Evolutionary conservation across 495 filamentous ascomycete genomes (phyloP).

Genomic region (Cenococcum geophilum): DNA sequence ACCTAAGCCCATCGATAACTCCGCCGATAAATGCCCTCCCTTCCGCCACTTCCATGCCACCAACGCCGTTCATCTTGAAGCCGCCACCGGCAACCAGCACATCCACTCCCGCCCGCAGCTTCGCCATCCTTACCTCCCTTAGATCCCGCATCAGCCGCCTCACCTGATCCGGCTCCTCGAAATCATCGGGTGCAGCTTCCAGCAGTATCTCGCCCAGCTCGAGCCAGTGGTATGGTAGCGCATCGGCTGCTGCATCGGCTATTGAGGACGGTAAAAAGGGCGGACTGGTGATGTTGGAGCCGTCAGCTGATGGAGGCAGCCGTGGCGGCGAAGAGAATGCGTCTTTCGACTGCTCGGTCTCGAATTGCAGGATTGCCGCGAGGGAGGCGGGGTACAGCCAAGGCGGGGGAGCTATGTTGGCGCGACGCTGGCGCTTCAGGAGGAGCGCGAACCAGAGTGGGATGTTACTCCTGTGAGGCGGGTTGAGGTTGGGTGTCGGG

Average conservation of each 20-base stretch:
- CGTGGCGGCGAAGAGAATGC: slow-evolving; percentile 71
- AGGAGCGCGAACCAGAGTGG: slow-evolving; percentile 97
- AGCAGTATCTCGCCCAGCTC: slow-evolving; percentile 81
- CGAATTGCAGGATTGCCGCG: slow-evolving; percentile 65
- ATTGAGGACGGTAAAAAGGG: slow-evolving; percentile 60
- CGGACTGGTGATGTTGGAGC: slow-evolving; percentile 39
- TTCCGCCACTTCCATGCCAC: slow-evolving; percentile 85
- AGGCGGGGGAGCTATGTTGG: slow-evolving; percentile 83
- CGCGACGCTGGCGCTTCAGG: slow-evolving; percentile 88
- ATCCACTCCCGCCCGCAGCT: slow-evolving; percentile 70
- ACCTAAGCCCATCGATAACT: slow-evolving; percentile 79
- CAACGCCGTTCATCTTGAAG: slow-evolving; percentile 73
- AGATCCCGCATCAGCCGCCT: slow-evolving; percentile 72
- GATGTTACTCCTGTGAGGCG: slow-evolving; percentile 71
- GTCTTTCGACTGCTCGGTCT: slow-evolving; percentile 58
- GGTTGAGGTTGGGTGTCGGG: slow-evolving; percentile 63
- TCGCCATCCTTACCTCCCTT: slow-evolving; percentile 80
- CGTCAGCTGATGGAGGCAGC: slow-evolving; percentile 46
- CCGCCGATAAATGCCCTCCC: slow-evolving; percentile 75
- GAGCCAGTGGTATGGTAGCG: slow-evolving; percentile 89
- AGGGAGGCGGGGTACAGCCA: slow-evolving; percentile 78
- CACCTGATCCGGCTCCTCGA: slow-evolving; percentile 67
- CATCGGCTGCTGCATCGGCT: slow-evolving; percentile 52
- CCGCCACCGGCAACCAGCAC: slow-evolving; percentile 67
- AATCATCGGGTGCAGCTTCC: slow-evolving; percentile 76